Evolutionary conservation across 148 eudicot genomes (phyloP), one percentile per base, ranked within the genome.

Genomic region (Beta vulgaris): DNA sequence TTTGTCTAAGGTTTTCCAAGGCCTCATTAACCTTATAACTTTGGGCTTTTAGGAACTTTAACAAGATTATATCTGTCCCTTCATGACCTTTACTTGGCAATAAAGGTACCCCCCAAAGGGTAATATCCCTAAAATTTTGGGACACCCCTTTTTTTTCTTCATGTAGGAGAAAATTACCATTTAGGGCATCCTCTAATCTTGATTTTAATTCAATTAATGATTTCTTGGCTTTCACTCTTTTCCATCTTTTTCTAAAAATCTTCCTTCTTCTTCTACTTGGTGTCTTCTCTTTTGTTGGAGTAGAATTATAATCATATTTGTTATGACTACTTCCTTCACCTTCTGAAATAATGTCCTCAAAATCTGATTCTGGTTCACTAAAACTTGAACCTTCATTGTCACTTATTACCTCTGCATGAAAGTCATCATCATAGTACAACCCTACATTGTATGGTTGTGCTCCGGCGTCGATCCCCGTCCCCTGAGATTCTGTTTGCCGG

Each of bases 31-130:
- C 91, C 65, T 71, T 88, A 80, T 78, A 92, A 37, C 77, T 76
- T 44, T 83, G 88, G 2, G 97, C 88, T 68, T 84, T 81, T 37
- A 92, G 78, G 77, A 90, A 90, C 34, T 95, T 92, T 73, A 83
- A 48, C 1, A 95, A 75, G 66, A 91, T 77, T 1, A 76, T 40
- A 29, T 92, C 85, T 14, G 91, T 85, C 3, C 83, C 88, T 25
- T 80, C 83, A 58, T 87, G 82, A 2, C 83, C 91, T 77, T 85
- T 86, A 63, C 91, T 89, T 3, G 93, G 93, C 74, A 89, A 85
- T 4, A 95, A 76, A 35, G 97, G 94, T 39, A 95, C 91, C 10
- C 94, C 96, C 98, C 98, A 95, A 3, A 95, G 75, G 7, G 59
- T 78, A 40, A 87, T 80, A 29, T 86, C 91, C 36, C 25, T 73